Percentiles rank a stretch among this genome's conserved stretches.
Conservation (phyloP, 371 early-diverging fungal species). For the Thermomucor indicae-seudaticae region DNA sequence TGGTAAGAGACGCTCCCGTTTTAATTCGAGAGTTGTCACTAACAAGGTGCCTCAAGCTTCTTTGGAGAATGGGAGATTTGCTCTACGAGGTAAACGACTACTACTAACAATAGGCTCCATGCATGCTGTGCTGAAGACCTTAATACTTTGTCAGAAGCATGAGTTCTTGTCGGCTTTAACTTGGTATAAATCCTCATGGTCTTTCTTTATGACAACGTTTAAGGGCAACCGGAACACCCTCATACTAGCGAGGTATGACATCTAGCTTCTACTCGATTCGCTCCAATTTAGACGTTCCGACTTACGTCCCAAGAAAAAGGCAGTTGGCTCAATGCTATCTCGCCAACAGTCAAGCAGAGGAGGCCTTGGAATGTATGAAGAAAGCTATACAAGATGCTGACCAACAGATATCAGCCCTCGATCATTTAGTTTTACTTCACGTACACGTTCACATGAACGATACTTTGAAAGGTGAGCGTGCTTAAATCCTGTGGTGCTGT, state of each 20-base stretch:
- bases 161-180: background rate
- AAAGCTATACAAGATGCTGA: slow-evolving; percentile 1
- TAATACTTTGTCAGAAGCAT: background rate
- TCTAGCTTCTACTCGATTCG: background rate
- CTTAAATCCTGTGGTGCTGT: too few species aligned
- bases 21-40: too few species aligned
- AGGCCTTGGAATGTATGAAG: background rate
- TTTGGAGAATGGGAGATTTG: too few species aligned
- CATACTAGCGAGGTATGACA: slow-evolving; percentile 1
- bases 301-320: background rate
- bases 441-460: background rate
- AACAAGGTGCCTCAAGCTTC: too few species aligned
- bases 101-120: too few species aligned
- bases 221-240: slow-evolving; percentile 1
- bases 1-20: too few species aligned
- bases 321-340: slow-evolving; percentile 1
- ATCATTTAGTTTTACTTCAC: background rate
- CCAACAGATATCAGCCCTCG: background rate
- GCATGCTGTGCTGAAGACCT: too few species aligned
- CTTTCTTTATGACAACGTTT: background rate
- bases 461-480: background rate
- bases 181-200: slow-evolving; percentile 1
- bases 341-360: background rate
- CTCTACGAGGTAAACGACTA: too few species aligned
- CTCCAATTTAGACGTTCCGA: background rate